A percentile compares a stretch with the other conserved stretches of the same genome.
Conservation (phyloP, 2,329 filamentous ascomycete species). For the Arthroderma uncinatum region DNA sequence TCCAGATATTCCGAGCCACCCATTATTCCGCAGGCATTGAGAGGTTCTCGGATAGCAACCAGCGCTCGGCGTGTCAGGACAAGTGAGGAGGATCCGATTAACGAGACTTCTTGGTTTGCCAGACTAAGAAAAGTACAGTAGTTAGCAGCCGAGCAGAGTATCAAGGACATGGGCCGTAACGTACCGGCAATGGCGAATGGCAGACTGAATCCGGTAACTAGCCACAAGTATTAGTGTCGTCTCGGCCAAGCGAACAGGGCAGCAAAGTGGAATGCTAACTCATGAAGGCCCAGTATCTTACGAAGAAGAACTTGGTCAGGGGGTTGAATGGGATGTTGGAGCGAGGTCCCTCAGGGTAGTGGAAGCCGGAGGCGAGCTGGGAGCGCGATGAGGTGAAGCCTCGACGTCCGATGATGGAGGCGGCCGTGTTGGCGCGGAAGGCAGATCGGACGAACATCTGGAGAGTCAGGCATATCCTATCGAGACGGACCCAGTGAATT, state of each 20-base stretch:
- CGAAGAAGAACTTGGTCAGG: constrained; percentile 69
- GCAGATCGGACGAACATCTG: constrained; percentile 69
- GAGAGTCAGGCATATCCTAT: constrained; percentile 6
- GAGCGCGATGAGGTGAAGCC: constrained; percentile 86
- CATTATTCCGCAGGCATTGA: background rate
- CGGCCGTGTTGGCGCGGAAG: constrained; percentile 53
- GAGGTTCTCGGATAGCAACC: background rate
- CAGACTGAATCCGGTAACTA: constrained; percentile 47
- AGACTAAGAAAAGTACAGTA: constrained; percentile 38
- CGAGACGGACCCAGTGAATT: background rate
- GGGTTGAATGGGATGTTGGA: constrained; percentile 97
- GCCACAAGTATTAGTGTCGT: background rate
- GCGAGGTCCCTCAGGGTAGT: constrained; percentile 94
- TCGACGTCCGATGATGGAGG: constrained; percentile 67
- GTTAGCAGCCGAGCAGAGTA: background rate
- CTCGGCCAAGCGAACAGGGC: background rate
- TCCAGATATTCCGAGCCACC: constrained; percentile 5
- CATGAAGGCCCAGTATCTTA: constrained; percentile 76
- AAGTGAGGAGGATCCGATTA: constrained; percentile 19
- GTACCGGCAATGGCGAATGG: constrained; percentile 56
- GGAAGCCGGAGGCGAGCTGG: constrained; percentile 82
- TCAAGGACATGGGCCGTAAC: constrained; percentile 19
- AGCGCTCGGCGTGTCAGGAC: background rate
- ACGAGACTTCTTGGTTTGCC: constrained; percentile 56
- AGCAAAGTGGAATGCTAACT: constrained; percentile 36